Conservation (phyloP, 306 rosid genomes). For the Cicer chorassanicum region DNA sequence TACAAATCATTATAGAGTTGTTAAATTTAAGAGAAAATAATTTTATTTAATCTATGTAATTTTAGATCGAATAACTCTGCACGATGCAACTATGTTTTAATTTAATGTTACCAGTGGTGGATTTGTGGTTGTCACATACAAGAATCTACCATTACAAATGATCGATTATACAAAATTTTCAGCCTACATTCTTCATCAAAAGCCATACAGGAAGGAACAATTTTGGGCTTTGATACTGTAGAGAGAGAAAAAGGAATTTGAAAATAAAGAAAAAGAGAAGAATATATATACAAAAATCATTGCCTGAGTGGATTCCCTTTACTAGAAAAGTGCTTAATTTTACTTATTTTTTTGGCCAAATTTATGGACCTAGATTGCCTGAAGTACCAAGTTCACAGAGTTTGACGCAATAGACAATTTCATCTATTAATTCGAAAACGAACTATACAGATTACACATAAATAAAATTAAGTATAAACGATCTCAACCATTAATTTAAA, state of each 20-base stretch:
- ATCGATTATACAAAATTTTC: neutral
- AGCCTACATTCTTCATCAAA: conserved; percentile 41
- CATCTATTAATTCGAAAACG: too few relatives aligned
- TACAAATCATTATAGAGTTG: too few relatives aligned
- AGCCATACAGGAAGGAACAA: conserved; percentile 44
- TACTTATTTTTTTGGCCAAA: conserved; percentile 10
- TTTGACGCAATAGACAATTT: too few relatives aligned
- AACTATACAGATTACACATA: too few relatives aligned
- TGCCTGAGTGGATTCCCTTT: conserved; percentile 37
- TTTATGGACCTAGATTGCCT: too few relatives aligned
- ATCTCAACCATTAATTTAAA: too few relatives aligned
- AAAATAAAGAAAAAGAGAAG: neutral
- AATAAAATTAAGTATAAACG: too few relatives aligned
- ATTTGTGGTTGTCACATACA: neutral
- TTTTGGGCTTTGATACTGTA: neutral
- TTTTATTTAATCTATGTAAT: too few relatives aligned
- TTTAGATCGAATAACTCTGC: too few relatives aligned
- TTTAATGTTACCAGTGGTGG: neutral
- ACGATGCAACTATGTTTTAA: neutral
- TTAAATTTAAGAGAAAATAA: too few relatives aligned
- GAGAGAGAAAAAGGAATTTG: neutral
- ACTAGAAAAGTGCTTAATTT: conserved; percentile 36
- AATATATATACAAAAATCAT: conserved; percentile 5
- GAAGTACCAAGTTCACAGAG: too few relatives aligned
- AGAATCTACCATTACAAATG: conserved; percentile 23